Evolutionary conservation across 2,329 filamentous ascomycete genomes (phyloP), one percentile per base, ranked within the genome.

Genomic region (Samsoniella hepiali): DNA sequence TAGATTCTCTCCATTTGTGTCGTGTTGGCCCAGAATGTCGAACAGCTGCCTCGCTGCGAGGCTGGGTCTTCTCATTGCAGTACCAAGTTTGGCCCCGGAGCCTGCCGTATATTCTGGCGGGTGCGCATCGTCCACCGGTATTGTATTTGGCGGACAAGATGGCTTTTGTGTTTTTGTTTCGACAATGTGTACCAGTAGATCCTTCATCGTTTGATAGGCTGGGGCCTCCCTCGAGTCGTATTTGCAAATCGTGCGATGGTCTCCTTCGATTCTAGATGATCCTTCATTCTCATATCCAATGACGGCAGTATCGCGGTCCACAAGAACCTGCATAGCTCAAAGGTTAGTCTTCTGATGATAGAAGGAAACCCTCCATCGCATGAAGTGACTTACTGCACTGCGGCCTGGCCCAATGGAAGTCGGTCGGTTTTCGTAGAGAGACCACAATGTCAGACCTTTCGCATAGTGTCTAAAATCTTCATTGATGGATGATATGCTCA

Each of bases 391-490:
- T 31, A 58, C 56, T 7, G 31, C 42, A 22, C 32, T n/a, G 15
- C 56, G 42, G 4, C 56, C 56, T 4, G 55, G 11, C 9, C 10
- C 40, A n/a, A 47, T 50, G 22, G 27, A 5, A 10, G 55, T 58
- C 29, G 55, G 42, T 7, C 32, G 44, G 11, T 3, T 58, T 22
- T 58, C 56, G 22, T 58, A 58, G n/a, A 58, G 36, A 10, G 56
- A 58, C 56, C 56, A 58, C 32, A 58, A 42, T 5, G 42, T 50
- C 7, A 58, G 56, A 13, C 38, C 22, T 17, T 49, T 50, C 10
- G 56, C 42, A 15, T 27, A 34, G 10, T 58, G 44, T 27, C 56
- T n/a, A n/a, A 58, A 58, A 11, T 58, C 40, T 38, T 58, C 56
- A 11, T 58, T 58, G 56, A 58, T 58, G 15, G 42, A 29, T 8